Percentiles rank a stretch among this genome's conserved stretches.
Conservation (phyloP, 306 rosid species). For the Dryas octopetala region DNA sequence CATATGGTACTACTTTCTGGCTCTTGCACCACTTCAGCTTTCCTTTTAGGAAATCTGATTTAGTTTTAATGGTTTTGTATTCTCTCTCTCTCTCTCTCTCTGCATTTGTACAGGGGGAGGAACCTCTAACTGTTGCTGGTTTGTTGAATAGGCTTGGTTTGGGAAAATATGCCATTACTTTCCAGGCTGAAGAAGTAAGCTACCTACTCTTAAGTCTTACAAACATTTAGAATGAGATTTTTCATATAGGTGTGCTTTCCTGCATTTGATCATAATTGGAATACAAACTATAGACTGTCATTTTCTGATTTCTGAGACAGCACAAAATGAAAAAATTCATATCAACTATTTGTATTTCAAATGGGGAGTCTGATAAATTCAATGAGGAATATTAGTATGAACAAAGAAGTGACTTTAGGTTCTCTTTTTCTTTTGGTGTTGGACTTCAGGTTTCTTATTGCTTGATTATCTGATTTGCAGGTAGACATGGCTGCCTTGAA, state of each 20-base stretch:
- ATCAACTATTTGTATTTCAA: background rate
- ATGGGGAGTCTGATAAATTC: background rate
- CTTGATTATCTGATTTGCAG: conserved; percentile 30
- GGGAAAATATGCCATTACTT: conserved; percentile 51
- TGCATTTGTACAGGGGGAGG: conserved; percentile 37
- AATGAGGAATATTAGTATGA: background rate
- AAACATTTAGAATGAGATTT: background rate
- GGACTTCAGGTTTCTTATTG: background rate
- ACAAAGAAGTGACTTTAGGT: background rate
- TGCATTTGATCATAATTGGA: conserved; percentile 3
- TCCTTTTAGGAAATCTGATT: background rate
- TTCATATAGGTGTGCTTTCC: background rate
- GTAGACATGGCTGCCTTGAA: conserved; percentile 64
- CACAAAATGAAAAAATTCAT: background rate
- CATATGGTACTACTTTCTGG: conserved; percentile 32
- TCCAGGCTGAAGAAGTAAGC: conserved; percentile 71
- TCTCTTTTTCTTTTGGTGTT: background rate
- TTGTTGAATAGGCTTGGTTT: conserved; percentile 60
- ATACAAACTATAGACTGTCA: no score
- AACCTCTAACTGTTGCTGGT: conserved; percentile 43
- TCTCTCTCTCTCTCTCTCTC: background rate
- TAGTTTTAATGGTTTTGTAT: background rate
- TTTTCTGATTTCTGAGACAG: background rate
- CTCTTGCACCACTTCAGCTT: conserved; percentile 5
- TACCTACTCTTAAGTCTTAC: background rate